These are phyloP conservation scores for Candida lessepsii DNA, from an alignment of 805 yeast species.

Conservation along the genomic window DNA sequence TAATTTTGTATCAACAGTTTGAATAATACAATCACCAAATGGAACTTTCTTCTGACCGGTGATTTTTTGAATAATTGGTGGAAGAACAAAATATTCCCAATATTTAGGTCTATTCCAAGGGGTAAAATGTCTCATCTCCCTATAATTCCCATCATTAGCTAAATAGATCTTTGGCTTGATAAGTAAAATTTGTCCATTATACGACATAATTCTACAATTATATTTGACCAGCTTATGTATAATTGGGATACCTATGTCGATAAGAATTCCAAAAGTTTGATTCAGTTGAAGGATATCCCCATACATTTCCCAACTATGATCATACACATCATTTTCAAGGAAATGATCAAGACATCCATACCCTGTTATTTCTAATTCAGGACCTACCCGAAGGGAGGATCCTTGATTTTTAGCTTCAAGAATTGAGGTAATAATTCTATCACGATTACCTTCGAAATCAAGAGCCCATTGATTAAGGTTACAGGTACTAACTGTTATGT, in stretches of 20 bases:
- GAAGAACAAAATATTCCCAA: constrained; percentile 72
- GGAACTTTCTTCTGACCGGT: constrained; percentile 67
- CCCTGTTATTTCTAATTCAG: constrained; percentile 92
- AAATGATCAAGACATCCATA: constrained; percentile 96
- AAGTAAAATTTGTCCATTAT: constrained; percentile 73
- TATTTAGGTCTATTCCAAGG: constrained; percentile 86
- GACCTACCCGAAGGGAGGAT: constrained; percentile 89
- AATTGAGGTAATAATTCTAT: constrained; percentile 83
- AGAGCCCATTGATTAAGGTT: constrained; percentile 98
- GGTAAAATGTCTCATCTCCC: constrained; percentile 96
- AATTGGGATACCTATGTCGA: constrained; percentile 95
- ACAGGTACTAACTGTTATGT: constrained; percentile 89
- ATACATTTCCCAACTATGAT: constrained; percentile 95
- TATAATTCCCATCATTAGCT: constrained; percentile 96
- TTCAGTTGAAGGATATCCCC: constrained; percentile 66
- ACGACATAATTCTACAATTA: constrained; percentile 85
- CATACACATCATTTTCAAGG: constrained; percentile 80
- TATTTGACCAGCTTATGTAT: constrained; percentile 83
- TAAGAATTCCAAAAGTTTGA: constrained; percentile 71
- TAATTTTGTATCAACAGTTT: constrained; percentile 79
- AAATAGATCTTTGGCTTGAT: constrained; percentile 91
- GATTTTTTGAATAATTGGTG: constrained; percentile 61
- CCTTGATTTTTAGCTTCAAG: constrained; percentile 68
- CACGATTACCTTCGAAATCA: constrained; percentile 96
- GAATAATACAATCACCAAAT: constrained; percentile 89